Evolutionary conservation across 1,284 basidiomycete species (phyloP), one percentile per base, ranked within the genome.

Genomic region (Trichosporon sp.): DNA sequence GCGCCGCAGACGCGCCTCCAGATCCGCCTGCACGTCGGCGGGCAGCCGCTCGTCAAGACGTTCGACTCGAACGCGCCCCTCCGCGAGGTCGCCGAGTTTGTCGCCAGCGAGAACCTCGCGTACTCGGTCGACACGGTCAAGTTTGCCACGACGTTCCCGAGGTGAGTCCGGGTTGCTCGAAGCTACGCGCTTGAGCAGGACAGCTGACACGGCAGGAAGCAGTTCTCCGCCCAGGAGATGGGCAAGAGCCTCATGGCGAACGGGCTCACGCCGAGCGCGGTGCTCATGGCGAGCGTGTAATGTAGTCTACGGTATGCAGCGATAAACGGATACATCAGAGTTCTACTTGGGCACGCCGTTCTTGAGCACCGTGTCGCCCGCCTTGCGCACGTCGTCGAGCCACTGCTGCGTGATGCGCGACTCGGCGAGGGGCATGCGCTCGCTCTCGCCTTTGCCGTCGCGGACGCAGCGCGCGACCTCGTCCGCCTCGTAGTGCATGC

Each of bases 1-100:
- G 91, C 89, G 82, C 89, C 90, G 67, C 90, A 93, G 76, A 93
- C 93, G 2, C 86, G 93, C 69, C 84, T 95, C 66, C 93, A 86
- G 77, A 92, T 95, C 70, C 88, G 94, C 31, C 83, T 95, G 77
- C 88, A 91, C 12, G 88, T 87, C 15, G 92, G 92, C 25, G 92
- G 92, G 0, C 86, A 88, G 74, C 92, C 92, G 9, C 87, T 92
- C 70, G 91, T 89, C 18, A 92, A 91, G 32, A 92, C 92, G 1
- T 84, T 95, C 68, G 84, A 90, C 1, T 92, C 91, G 73, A 90
- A 93, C 74, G 86, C 89, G 23, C 88, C 91, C 2, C 84, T 97
- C 62, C 86, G 87, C 6, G 90, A 91, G 74, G 92, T 95, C 0
- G 92, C 92, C n/a, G 92, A 94, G 80, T 95, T 86, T 80, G 83